phyloP scores from a whole-genome alignment of 306 rosid genomes.

The Cucurbita pepo region DNA sequence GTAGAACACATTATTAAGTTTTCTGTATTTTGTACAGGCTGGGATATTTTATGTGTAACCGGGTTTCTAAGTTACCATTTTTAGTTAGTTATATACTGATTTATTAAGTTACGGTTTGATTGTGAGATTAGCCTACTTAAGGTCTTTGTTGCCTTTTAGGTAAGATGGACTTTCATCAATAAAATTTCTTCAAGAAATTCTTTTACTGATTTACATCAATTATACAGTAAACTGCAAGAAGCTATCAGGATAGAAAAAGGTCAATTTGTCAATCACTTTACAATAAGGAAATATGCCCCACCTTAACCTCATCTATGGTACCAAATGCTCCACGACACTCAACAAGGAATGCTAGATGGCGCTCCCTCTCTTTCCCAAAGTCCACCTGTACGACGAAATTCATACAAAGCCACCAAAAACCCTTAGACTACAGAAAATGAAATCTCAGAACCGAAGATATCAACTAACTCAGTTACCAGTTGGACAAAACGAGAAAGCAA shows the following conservation, averaged over 20 bases:
- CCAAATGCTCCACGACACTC: conserved; percentile 85
- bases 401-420: background rate
- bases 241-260: background rate
- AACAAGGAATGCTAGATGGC: conserved; percentile 63
- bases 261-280: background rate
- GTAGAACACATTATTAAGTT: too few relatives aligned
- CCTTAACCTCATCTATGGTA: conserved; percentile 62
- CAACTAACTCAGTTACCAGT: conserved; percentile 35
- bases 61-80: too few relatives aligned
- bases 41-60: too few relatives aligned
- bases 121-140: too few relatives aligned
- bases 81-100: too few relatives aligned
- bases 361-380: conserved; percentile 58
- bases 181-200: too few relatives aligned
- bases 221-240: background rate
- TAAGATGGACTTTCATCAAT: too few relatives aligned
- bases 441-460: background rate
- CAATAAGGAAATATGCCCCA: background rate
- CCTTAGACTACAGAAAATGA: background rate
- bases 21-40: too few relatives aligned
- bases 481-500: conserved; percentile 62
- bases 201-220: too few relatives aligned
- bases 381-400: conserved; percentile 44
- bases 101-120: too few relatives aligned
- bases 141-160: too few relatives aligned